Conservation (phyloP, 768 basidiomycete genomes). For the Mycena galopus region DNA sequence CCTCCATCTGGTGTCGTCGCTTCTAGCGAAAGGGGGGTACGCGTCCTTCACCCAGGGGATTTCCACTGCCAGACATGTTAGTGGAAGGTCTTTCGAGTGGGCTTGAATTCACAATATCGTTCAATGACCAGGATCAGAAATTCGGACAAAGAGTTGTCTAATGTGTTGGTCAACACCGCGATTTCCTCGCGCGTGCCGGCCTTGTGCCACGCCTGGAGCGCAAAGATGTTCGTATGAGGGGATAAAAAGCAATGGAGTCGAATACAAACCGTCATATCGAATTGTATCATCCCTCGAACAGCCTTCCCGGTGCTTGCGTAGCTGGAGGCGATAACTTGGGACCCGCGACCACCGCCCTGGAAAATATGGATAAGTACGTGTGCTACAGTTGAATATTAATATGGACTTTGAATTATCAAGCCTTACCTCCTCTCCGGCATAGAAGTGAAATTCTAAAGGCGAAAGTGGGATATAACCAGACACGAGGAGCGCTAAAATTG, state of each 20-base stretch:
- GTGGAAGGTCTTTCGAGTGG: background rate
- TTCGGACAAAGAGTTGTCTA: slow-evolving; percentile 27
- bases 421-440: slow-evolving; percentile 43
- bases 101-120: background rate
- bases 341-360: slow-evolving; percentile 49
- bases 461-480: slow-evolving; percentile 41
- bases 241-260: too few relatives aligned
- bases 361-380: background rate
- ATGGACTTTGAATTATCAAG: background rate
- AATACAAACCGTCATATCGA: slow-evolving; percentile 39
- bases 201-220: slow-evolving; percentile 19
- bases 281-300: slow-evolving; percentile 56
- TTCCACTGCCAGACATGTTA: slow-evolving; percentile 16
- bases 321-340: slow-evolving; percentile 55
- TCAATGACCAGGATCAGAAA: slow-evolving; percentile 31
- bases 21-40: slow-evolving; percentile 16
- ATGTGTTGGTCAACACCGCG: slow-evolving; percentile 20
- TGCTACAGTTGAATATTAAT: background rate
- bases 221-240: background rate
- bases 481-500: slow-evolving; percentile 21
- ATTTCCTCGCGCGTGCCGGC: slow-evolving; percentile 33
- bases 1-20: slow-evolving; percentile 60
- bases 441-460: slow-evolving; percentile 51
- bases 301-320: slow-evolving; percentile 51
- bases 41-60: slow-evolving; percentile 33